Base-by-base conservation (phyloP, 305 asterid genomes). In the Fraxinus velutina region DNA sequence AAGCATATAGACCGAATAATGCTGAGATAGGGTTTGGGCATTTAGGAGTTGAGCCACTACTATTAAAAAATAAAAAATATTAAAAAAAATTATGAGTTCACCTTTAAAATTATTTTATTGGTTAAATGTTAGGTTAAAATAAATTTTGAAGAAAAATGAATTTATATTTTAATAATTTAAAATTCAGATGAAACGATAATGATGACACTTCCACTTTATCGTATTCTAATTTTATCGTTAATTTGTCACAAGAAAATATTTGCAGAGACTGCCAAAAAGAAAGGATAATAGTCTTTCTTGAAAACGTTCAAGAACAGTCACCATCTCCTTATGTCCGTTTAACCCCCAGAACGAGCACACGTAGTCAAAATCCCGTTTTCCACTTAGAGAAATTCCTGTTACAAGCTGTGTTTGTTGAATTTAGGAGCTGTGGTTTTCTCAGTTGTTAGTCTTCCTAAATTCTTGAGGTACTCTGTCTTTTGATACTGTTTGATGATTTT, bases 401-500 rank as follows among this genome's bases (percentile, higher is more conserved):
- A 15, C 75, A 27, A 10, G 21, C 19, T 68, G 39, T 30, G 12
- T 29, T 13, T 29, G 75, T 68, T 29, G 75, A 68, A 68, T 29
- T 68, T 7, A 29, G n/a, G 75, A 6, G 39, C 9, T 12, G 75
- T 30, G 72, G 21, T 74, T 81, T n/a, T 17, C 52, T 36, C 34
- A 64, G 55, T 39, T 73, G 21, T 30, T 13, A 57, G 33, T 72
- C 37, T 52, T 36, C 21, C 29, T 73, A 57, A 60, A 33, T 60
- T 85, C 44, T 82, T 52, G 52, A 85, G 95, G 94, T 91, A 84
- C 78, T 84, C 50, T 81, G 71, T 68, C 87, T 64, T 44, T 22
- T 72, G 44, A 72, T 73, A 81, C 76, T 73, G 34, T 74, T 17
- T 70, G 12, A 2, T 50, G 47, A 68, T 60, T 13, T 70, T 6